phyloP scores from a whole-genome alignment of 2,329 filamentous ascomycete genomes.

The Aspergillaceae sp. region DNA sequence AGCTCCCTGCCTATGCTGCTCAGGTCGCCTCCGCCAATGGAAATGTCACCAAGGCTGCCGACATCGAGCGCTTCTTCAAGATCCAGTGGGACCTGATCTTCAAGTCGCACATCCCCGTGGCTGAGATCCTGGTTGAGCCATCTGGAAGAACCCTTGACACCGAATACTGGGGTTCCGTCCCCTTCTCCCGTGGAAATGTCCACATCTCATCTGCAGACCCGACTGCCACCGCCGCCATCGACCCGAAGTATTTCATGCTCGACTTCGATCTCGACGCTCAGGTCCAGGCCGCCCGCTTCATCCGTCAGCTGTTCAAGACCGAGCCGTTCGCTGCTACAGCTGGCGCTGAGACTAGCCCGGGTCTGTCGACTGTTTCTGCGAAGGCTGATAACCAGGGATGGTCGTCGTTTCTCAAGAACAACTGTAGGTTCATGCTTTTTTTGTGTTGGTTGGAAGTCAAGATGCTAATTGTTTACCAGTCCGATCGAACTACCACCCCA shows the following conservation, averaged over 20 bases:
- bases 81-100: not conserved
- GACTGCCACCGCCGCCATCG: no score
- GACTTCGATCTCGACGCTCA: not conserved
- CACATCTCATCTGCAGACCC: not conserved
- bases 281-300: not conserved
- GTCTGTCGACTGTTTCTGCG: no score
- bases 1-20: not conserved
- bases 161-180: not conserved
- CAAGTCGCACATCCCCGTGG: not conserved
- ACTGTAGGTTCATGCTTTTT: no score
- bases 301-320: no score
- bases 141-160: not conserved
- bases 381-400: not conserved
- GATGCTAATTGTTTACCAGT: not conserved
- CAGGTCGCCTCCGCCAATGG: not conserved
- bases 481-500: not conserved
- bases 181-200: not conserved
- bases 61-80: not conserved
- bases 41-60: not conserved
- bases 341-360: no score
- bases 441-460: no score
- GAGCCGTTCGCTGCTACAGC: no score
- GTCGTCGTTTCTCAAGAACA: not conserved
- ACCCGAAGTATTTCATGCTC: no score
- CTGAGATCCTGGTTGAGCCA: not conserved